Base-by-base conservation (phyloP, 208 protist genomes). In the Leishmania gerbilli region DNA sequence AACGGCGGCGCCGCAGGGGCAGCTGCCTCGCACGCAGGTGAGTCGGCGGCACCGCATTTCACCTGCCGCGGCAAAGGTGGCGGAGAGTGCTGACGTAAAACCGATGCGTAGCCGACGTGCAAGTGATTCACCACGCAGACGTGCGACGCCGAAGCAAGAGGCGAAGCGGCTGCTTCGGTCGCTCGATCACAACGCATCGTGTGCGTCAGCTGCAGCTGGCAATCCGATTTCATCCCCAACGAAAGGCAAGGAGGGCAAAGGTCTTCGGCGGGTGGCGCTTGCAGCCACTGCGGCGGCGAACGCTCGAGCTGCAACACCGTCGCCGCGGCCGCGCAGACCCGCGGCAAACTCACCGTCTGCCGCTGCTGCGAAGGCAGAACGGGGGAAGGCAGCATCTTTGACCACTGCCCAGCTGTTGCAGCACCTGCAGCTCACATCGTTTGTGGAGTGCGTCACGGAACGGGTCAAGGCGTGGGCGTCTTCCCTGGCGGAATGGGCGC, bases 401-500 rank as follows among this genome's bases (percentile, higher is more conserved):
- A 62, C 74, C 21, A 86, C 83, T n/a, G 78, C 79, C 15, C 31
- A 74, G 82, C 77, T 85, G 56, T 56, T 81, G n/a, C 24, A 45
- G 37, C 77, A 42, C 8, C 40, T 85, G 47, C 60, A 85, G 47
- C 68, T 85, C 49, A 69, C 77, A 11, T 37, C 77, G 0, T 81
- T 85, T 24, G 64, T 89, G 49, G 74, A 81, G 24, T 53, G 76
- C 21, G 60, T 91, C 42, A 40, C 60, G 47, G 67, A 58, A 67
- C 79, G 74, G 47, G 60, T 84, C 31, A 74, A 74, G 65, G 71
- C 76, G n/a, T 90, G 82, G 79, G 64, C 74, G n/a, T 69, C 80
- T 34, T 69, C 75, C 27, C 40, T 88, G 24, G 64, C 71, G 17
- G 77, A 77, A 69, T 92, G 89, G 89, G 67, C 81, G 11, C 77